Conservation (phyloP, 208 protist species). For the Acanthamoeba castellanii region DNA sequence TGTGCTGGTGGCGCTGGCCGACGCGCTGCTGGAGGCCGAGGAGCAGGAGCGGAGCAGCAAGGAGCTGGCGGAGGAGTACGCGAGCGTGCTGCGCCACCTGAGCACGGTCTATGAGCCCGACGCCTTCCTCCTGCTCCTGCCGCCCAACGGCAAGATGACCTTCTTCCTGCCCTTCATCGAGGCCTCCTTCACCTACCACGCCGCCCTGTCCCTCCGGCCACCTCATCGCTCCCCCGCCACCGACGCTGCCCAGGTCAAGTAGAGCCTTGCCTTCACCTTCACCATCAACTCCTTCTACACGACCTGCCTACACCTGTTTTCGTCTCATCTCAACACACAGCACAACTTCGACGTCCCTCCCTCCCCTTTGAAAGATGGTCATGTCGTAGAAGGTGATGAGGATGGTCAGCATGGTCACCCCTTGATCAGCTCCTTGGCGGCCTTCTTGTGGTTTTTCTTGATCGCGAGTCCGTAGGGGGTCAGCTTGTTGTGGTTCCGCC, state of each 20-base stretch:
- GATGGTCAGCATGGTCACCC: background rate
- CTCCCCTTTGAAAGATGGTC: too few relatives aligned
- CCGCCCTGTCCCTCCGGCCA: slow-evolving; percentile 4
- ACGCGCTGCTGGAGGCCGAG: background rate
- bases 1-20: slow-evolving; percentile 10
- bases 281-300: too few relatives aligned
- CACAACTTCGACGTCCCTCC: too few relatives aligned
- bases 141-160: slow-evolving; percentile 38
- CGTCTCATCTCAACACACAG: too few relatives aligned
- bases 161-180: slow-evolving; percentile 62
- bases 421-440: background rate
- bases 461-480: background rate
- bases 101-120: slow-evolving; percentile 10
- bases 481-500: slow-evolving; percentile 57
- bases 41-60: slow-evolving; percentile 1
- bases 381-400: too few relatives aligned
- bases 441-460: slow-evolving; percentile 49
- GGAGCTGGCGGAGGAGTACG: slow-evolving; percentile 38
- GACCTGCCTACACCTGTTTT: too few relatives aligned
- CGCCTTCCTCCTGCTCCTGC: slow-evolving; percentile 27
- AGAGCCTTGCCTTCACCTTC: too few relatives aligned
- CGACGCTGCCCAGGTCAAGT: background rate
- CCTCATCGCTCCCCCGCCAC: background rate
- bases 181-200: slow-evolving; percentile 25
- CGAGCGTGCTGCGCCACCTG: slow-evolving; percentile 3